phyloP scores from a whole-genome alignment of 768 basidiomycete species.

The Pulveroboletus ravenelii region DNA sequence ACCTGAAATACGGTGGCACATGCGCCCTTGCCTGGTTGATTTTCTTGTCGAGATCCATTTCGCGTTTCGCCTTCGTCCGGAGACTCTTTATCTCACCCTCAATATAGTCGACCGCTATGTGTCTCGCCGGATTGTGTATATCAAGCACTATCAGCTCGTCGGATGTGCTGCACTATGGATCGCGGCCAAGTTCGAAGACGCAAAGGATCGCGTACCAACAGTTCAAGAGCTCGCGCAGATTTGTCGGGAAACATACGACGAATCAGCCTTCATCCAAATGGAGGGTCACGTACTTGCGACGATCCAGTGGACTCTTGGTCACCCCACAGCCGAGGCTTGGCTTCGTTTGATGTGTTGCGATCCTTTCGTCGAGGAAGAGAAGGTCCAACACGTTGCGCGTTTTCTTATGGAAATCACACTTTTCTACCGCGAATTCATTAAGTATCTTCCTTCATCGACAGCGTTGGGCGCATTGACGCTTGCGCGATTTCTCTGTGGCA shows the following conservation, averaged over 20 bases:
- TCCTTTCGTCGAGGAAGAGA: conserved; percentile 73
- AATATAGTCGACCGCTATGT: conserved; percentile 99
- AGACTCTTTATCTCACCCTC: conserved; percentile 96
- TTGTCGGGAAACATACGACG: conserved; percentile 95
- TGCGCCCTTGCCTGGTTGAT: conserved; percentile 98
- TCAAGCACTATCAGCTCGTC: conserved; percentile 98
- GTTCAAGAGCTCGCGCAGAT: conserved; percentile 92
- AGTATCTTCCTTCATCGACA: conserved; percentile 78
- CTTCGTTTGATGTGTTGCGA: conserved; percentile 78
- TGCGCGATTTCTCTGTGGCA: conserved; percentile 83
- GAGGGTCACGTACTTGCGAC: conserved; percentile 95
- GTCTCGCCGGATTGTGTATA: conserved; percentile 96
- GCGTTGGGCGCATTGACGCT: conserved; percentile 87
- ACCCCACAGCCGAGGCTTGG: conserved; percentile 98
- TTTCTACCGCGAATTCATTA: conserved; percentile 94
- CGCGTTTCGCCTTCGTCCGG: conserved; percentile 94
- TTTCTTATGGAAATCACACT: conserved; percentile 99
- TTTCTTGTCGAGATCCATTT: conserved; percentile 99
- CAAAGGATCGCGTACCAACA: conserved; percentile 96
- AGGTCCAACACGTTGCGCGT: conserved; percentile 91
- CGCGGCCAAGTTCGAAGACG: conserved; percentile 98
- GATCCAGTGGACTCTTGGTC: conserved; percentile 94
- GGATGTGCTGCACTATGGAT: conserved; percentile 99
- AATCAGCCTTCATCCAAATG: conserved; percentile 98
- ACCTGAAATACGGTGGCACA: conserved; percentile 98